Conservation (phyloP, 2,329 filamentous ascomycete species). For the Penicillium sp. region DNA sequence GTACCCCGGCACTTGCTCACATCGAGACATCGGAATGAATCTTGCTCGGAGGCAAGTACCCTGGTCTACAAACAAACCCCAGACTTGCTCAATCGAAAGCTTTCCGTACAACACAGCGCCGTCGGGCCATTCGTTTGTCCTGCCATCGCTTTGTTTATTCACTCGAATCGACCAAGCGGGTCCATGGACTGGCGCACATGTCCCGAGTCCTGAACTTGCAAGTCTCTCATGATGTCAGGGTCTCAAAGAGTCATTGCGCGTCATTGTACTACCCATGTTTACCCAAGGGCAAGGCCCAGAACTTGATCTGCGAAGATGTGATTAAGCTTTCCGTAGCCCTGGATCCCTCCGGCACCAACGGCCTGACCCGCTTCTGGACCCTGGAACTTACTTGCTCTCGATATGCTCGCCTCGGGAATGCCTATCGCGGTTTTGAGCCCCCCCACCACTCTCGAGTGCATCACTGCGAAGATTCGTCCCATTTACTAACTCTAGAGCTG, state of each 20-base stretch:
- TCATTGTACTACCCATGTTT: conserved; percentile 21
- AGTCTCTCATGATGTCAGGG: conserved; percentile 15
- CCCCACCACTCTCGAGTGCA: not conserved
- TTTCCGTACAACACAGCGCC: not conserved
- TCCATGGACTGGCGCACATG: conserved; percentile 1
- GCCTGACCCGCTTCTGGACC: not conserved
- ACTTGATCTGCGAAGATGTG: not conserved
- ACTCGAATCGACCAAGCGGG: not conserved
- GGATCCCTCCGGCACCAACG: conserved; percentile 1
- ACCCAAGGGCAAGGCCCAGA: conserved; percentile 1
- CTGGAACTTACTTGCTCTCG: not conserved
- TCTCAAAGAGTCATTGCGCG: conserved; percentile 11
- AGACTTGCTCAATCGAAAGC: not conserved
- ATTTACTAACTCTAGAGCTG: not conserved
- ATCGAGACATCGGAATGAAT: conserved; percentile 13
- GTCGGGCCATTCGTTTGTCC: not conserved
- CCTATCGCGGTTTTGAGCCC: too few species aligned
- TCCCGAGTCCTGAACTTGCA: not conserved
- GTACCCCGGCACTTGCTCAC: not conserved
- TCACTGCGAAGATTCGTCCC: not conserved
- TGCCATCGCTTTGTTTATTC: too few species aligned
- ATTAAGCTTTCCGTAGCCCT: conserved; percentile 12
- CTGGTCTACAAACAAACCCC: not conserved
- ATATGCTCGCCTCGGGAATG: not conserved
- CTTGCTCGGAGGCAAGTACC: not conserved